Percentiles rank a stretch among this genome's conserved stretches.
Evolutionary conservation across 306 rosid species (phyloP).

Genomic region (Gynostemma pentaphyllum): DNA sequence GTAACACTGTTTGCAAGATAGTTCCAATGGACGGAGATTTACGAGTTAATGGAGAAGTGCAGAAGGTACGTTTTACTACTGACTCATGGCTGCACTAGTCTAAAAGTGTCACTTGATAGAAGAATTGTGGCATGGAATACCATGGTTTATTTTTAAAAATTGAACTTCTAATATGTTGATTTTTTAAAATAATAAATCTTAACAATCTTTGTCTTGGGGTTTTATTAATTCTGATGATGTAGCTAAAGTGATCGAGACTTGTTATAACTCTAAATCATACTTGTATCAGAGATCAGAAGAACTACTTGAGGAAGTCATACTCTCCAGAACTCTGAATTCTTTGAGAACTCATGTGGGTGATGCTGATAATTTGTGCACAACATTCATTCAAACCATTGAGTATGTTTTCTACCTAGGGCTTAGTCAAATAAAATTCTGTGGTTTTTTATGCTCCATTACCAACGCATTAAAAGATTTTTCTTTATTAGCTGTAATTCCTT

Average conservation of each 20-base stretch:
- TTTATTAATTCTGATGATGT: background rate
- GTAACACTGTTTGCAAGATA: constrained; percentile 68
- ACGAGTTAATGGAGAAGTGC: constrained; percentile 76
- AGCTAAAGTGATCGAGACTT: constrained; percentile 3
- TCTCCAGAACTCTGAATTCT: constrained; percentile 68
- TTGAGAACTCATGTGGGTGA: constrained; percentile 36
- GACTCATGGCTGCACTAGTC: constrained; percentile 3
- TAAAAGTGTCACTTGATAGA: constrained; percentile 7
- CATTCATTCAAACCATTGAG: constrained; percentile 71
- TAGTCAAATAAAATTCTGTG: background rate
- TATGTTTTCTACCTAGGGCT: constrained; percentile 28
- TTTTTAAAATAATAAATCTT: background rate
- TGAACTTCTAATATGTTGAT: background rate
- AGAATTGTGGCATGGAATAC: background rate
- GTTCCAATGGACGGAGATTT: constrained; percentile 86
- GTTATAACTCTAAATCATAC: constrained; percentile 10
- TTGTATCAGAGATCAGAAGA: constrained; percentile 67
- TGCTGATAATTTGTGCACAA: constrained; percentile 42
- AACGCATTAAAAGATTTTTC: constrained; percentile 1
- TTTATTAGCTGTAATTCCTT: background rate
- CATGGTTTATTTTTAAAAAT: background rate
- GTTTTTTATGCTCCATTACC: background rate
- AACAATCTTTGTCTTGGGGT: background rate
- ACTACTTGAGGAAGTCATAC: constrained; percentile 84
- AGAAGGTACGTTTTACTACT: constrained; percentile 48